Percentiles rank a stretch among this genome's conserved stretches.
Evolutionary conservation across 176 grass and related monocot species (phyloP).

Genomic region (Carex myosuroides): DNA sequence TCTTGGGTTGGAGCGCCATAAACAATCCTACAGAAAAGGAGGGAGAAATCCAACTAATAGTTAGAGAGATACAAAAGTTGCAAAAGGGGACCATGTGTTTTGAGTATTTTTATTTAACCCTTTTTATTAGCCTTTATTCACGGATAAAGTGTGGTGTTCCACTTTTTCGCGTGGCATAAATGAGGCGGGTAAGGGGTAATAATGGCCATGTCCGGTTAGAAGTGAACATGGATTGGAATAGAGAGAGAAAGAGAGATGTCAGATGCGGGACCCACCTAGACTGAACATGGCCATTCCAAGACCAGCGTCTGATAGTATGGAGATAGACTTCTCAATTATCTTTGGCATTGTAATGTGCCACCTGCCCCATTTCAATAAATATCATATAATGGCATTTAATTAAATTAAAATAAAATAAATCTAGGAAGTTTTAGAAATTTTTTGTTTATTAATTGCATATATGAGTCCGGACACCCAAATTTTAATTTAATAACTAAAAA

Average conservation of each 20-base stretch:
- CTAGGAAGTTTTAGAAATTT: background rate
- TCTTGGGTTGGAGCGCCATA: conserved; percentile 83
- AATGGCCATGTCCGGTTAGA: conserved; percentile 14
- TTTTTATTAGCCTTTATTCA: conserved; percentile 15
- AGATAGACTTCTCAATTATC: conserved; percentile 80
- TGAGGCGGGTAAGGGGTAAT: conserved; percentile 13
- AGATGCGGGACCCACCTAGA: conserved; percentile 49
- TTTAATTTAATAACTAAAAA: no score
- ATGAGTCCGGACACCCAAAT: background rate
- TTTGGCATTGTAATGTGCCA: conserved; percentile 80
- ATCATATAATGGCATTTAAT: background rate
- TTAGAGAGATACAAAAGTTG: background rate
- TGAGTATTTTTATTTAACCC: background rate
- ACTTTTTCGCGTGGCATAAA: conserved; percentile 22
- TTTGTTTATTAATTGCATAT: background rate
- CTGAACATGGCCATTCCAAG: conserved; percentile 99
- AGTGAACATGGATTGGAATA: background rate
- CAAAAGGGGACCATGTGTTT: background rate
- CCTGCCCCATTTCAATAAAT: conserved; percentile 30
- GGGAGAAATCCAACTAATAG: background rate
- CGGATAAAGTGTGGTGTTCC: conserved; percentile 13
- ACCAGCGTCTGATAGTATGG: conserved; percentile 91
- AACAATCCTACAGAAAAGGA: conserved; percentile 54
- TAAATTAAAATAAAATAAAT: background rate
- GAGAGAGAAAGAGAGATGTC: background rate